Evolutionary conservation across 306 rosid genomes (phyloP).

Genomic region (Fragaria vesca): DNA sequence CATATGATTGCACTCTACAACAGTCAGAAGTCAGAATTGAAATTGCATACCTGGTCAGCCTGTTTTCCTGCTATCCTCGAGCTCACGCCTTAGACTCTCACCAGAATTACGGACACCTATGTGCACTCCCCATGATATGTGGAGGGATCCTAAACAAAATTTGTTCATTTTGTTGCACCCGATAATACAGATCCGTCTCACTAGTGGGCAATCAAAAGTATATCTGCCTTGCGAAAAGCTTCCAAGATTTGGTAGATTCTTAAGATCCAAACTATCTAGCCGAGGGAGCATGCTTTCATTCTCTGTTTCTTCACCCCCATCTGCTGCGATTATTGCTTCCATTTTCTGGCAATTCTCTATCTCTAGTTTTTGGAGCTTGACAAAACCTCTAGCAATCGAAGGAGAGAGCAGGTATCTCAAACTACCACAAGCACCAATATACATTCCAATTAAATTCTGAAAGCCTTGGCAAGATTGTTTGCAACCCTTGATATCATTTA

Average conservation of each 20-base stretch:
- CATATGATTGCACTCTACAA: not conserved
- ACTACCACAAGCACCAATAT: not conserved
- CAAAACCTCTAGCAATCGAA: not conserved
- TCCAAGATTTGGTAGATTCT: not conserved
- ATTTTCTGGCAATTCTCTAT: not conserved
- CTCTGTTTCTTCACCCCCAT: not conserved
- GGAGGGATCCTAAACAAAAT: not conserved
- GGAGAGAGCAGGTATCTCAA: not conserved
- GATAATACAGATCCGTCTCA: rapidly evolving
- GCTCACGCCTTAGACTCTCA: not conserved
- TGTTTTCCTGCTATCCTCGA: not conserved
- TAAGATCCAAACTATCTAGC: not conserved
- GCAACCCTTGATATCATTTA: not conserved
- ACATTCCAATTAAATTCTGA: not conserved
- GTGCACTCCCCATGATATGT: not conserved
- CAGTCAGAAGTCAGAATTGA: not conserved
- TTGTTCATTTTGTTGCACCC: not conserved
- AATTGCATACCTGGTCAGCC: not conserved
- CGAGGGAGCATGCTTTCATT: not conserved
- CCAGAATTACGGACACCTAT: not conserved
- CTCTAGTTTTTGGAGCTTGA: not conserved
- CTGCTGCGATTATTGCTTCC: not conserved
- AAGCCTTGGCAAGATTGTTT: not conserved
- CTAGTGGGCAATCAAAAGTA: conserved; percentile 1
- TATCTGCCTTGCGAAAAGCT: not conserved